phyloP scores from a whole-genome alignment of 345 rosid genomes.

The Dovyalis caffra region DNA sequence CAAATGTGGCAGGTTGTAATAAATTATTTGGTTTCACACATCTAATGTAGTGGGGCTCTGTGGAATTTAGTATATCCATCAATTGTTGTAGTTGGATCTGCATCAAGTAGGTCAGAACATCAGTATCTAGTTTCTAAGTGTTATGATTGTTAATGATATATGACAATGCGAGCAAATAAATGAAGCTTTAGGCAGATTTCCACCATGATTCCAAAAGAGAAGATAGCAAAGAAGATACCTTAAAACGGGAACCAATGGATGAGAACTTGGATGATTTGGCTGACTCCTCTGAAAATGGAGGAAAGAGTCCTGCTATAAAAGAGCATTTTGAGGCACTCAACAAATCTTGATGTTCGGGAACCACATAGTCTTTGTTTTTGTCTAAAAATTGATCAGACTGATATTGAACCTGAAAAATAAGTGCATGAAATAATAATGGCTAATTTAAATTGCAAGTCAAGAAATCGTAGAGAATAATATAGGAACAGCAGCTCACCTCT shows the following conservation, averaged over 20 bases:
- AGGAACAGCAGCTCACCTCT: conserved; percentile 50
- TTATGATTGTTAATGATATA: background rate
- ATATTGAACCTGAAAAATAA: conserved; percentile 71
- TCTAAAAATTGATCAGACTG: too few relatives aligned
- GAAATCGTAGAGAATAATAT: too few relatives aligned
- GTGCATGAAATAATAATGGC: conserved; percentile 21
- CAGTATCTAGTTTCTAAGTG: conserved; percentile 5
- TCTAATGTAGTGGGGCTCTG: conserved; percentile 90
- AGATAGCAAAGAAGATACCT: conserved; percentile 30
- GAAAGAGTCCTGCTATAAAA: too few relatives aligned
- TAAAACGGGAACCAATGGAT: too few relatives aligned
- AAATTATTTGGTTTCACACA: conserved; percentile 84
- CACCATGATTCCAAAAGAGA: conserved; percentile 2
- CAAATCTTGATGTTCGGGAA: too few relatives aligned
- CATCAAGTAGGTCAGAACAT: conserved; percentile 38
- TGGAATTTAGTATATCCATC: conserved; percentile 86
- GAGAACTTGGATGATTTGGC: too few relatives aligned
- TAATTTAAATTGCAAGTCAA: too few relatives aligned
- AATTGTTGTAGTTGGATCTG: conserved; percentile 87
- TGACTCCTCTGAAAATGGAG: too few relatives aligned
- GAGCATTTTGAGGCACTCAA: too few relatives aligned
- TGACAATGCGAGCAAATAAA: conserved; percentile 10
- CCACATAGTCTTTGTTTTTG: too few relatives aligned
- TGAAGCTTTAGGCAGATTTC: background rate
- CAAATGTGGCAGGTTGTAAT: conserved; percentile 60